These are phyloP conservation scores for Nicotiana tomentosiformis DNA, from an alignment of 257 asterid species.

Conservation along the genomic window DNA sequence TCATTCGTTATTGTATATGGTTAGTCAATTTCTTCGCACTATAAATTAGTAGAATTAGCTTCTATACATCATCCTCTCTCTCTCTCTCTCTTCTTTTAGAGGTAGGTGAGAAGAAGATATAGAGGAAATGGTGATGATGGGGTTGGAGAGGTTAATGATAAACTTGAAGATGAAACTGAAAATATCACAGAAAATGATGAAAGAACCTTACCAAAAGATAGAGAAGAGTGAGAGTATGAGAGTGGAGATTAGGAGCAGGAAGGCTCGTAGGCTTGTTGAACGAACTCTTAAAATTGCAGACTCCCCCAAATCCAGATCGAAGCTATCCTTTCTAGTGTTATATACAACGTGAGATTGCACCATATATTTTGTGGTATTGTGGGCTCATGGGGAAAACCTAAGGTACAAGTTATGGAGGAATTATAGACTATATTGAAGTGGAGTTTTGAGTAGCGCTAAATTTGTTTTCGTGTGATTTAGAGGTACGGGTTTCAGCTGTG, in stretches of 20 bases:
- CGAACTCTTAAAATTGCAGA: constrained; percentile 73
- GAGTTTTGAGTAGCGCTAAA: too few relatives aligned
- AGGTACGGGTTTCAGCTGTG: too few relatives aligned
- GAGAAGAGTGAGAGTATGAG: constrained; percentile 90
- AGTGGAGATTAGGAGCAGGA: constrained; percentile 63
- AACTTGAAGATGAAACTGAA: constrained; percentile 44
- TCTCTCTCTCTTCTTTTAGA: too few relatives aligned
- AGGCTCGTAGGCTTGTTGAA: constrained; percentile 59
- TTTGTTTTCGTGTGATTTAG: too few relatives aligned
- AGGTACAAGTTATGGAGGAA: too few relatives aligned
- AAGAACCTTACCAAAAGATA: constrained; percentile 52
- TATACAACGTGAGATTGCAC: neutral
- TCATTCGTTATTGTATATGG: too few relatives aligned
- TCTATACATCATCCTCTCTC: too few relatives aligned
- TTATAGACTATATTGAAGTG: too few relatives aligned
- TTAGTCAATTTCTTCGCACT: too few relatives aligned
- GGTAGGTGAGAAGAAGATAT: neutral
- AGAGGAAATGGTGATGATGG: constrained; percentile 26
- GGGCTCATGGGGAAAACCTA: too few relatives aligned
- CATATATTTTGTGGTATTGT: too few relatives aligned
- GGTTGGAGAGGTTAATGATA: constrained; percentile 37
- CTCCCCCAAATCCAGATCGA: constrained; percentile 48
- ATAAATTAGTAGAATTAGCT: too few relatives aligned
- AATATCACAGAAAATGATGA: constrained; percentile 24
- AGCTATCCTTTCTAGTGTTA: constrained; percentile 34